phyloP scores from a whole-genome alignment of 208 protist species.

The Leishmania lainsoni region DNA sequence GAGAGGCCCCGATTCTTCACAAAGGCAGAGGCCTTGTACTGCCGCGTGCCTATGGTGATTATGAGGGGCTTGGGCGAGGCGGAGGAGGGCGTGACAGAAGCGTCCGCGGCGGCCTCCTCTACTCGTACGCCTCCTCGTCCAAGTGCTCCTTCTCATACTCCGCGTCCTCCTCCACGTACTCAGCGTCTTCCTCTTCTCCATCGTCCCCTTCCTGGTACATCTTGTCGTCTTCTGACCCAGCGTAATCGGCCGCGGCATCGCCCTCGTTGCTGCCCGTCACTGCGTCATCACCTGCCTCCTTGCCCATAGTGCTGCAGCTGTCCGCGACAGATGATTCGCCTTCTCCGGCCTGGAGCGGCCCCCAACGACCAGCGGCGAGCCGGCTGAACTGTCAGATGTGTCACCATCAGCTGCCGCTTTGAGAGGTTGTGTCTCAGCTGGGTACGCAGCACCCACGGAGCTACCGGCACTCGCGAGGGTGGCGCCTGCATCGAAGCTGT shows the following conservation, averaged over 20 bases:
- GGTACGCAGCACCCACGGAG: constrained; percentile 1
- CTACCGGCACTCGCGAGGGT: background rate
- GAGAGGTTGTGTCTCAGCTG: background rate
- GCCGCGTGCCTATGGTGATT: constrained; percentile 43
- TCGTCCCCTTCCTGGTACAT: background rate
- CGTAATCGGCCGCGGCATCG: background rate
- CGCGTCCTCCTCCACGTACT: constrained; percentile 30
- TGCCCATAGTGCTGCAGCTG: too few relatives aligned
- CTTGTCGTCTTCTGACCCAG: background rate
- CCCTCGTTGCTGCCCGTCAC: background rate
- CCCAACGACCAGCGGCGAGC: background rate
- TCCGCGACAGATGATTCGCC: background rate
- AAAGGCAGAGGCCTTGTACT: constrained; percentile 54
- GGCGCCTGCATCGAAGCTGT: background rate
- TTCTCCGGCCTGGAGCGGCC: background rate
- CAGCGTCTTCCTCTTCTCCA: constrained; percentile 28
- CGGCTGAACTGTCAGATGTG: background rate
- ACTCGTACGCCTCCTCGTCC: constrained; percentile 41
- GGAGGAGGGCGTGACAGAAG: constrained; percentile 3
- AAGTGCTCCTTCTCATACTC: constrained; percentile 31
- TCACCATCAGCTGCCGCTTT: constrained; percentile 12
- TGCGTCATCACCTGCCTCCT: background rate
- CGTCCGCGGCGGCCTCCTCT: constrained; percentile 15
- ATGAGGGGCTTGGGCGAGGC: background rate
- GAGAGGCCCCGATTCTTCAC: constrained; percentile 66